These are phyloP conservation scores for Isabelozyma gotoi DNA, from an alignment of 805 yeast genomes.

Conservation along the genomic window DNA sequence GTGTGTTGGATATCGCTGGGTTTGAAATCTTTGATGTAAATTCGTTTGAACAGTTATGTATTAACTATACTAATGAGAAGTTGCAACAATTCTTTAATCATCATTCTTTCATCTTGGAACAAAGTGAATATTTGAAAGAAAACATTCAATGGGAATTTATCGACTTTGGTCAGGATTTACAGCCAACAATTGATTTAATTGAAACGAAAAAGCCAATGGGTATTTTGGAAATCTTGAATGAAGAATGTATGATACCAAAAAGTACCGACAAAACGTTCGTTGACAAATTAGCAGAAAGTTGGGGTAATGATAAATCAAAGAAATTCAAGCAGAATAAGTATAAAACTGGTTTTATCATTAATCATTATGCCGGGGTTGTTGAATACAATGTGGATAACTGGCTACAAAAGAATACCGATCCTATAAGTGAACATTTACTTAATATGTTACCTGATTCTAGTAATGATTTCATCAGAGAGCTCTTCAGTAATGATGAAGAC, in stretches of 20 bases:
- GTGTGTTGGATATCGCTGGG: constrained; percentile 62
- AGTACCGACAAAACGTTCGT: constrained; percentile 81
- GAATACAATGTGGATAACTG: constrained; percentile 90
- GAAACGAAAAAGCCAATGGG: constrained; percentile 78
- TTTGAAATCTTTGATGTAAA: constrained; percentile 59
- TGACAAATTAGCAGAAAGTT: constrained; percentile 68
- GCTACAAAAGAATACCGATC: constrained; percentile 94
- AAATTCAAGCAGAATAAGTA: constrained; percentile 74
- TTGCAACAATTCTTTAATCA: constrained; percentile 63
- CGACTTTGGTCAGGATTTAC: constrained; percentile 92
- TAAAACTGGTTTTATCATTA: constrained; percentile 74
- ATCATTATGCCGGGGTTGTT: constrained; percentile 96
- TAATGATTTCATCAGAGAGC: constrained; percentile 51
- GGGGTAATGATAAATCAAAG: constrained; percentile 40
- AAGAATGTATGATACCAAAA: constrained; percentile 92
- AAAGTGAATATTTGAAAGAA: constrained; percentile 58
- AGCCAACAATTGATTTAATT: constrained; percentile 89
- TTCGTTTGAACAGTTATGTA: constrained; percentile 61
- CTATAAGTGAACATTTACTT: constrained; percentile 74
- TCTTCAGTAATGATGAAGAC: constrained; percentile 47
- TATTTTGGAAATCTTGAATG: constrained; percentile 82
- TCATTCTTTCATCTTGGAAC: constrained; percentile 60
- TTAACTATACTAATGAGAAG: constrained; percentile 60
- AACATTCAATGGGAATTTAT: constrained; percentile 70
- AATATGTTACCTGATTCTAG: constrained; percentile 58